Evolutionary conservation across 768 basidiomycete genomes (phyloP).

Genomic region (Artomyces pyxidatus): DNA sequence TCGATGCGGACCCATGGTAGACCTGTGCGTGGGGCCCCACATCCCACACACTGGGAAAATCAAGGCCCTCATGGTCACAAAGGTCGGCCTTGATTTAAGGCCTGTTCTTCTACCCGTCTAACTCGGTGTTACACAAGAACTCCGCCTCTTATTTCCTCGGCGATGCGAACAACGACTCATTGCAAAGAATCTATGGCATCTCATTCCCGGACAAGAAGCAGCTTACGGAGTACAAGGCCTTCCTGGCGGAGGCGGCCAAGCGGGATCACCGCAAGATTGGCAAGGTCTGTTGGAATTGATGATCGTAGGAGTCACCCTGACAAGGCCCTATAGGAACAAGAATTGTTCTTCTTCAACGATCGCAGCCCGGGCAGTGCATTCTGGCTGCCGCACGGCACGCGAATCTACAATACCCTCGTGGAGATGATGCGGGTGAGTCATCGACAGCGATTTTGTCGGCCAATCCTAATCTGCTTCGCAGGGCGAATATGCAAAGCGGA

Average conservation of each 20-base stretch:
- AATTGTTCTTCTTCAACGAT: slow-evolving; percentile 98
- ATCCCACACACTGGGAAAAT: slow-evolving; percentile 97
- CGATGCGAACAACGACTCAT: slow-evolving; percentile 83
- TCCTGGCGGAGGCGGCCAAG: slow-evolving; percentile 96
- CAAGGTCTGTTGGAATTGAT: slow-evolving; percentile 36
- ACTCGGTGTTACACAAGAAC: slow-evolving; percentile 42
- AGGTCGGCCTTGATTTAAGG: slow-evolving; percentile 37
- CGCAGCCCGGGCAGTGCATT: slow-evolving; percentile 91
- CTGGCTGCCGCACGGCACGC: slow-evolving; percentile 94
- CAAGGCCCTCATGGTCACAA: slow-evolving; percentile 95
- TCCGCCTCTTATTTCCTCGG: slow-evolving; percentile 98
- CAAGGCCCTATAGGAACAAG: slow-evolving; percentile 64
- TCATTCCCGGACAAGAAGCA: slow-evolving; percentile 99
- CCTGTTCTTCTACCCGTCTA: not conserved
- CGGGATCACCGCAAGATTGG: slow-evolving; percentile 96
- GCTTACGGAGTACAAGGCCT: slow-evolving; percentile 87
- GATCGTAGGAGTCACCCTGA: not conserved
- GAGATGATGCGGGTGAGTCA: slow-evolving; percentile 79
- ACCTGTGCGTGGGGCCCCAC: slow-evolving; percentile 94
- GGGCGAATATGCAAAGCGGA: slow-evolving; percentile 91
- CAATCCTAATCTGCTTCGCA: slow-evolving; percentile 22
- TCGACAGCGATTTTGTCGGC: slow-evolving; percentile 1
- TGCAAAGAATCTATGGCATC: slow-evolving; percentile 96
- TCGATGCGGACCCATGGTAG: slow-evolving; percentile 97
- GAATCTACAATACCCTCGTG: slow-evolving; percentile 91